phyloP scores from a whole-genome alignment of 169 alveolate genomes.

The Theileria annulata region DNA sequence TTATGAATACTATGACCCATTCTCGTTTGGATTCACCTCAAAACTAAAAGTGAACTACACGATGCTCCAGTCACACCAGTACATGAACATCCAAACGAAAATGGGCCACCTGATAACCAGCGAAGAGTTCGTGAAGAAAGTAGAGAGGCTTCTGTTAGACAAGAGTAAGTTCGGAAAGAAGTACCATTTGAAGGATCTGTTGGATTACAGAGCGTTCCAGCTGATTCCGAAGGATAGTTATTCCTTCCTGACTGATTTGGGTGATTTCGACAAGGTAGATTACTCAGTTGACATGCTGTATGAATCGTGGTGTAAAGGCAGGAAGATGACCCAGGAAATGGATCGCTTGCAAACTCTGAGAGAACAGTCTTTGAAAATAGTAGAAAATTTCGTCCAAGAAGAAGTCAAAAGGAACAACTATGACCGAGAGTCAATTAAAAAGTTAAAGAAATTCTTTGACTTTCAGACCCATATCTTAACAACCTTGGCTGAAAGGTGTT shows the following conservation, averaged over 20 bases:
- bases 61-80: neutral
- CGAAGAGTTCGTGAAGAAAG: conserved; percentile 9
- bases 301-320: conserved; percentile 10
- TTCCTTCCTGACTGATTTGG: conserved; percentile 9
- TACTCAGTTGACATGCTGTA: conserved; percentile 22
- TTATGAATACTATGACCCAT: conserved; percentile 11
- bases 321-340: conserved; percentile 3
- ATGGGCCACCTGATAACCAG: neutral
- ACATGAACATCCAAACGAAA: neutral
- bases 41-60: neutral
- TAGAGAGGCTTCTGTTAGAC: conserved; percentile 1
- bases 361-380: conserved; percentile 17
- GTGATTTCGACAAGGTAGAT: neutral
- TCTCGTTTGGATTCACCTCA: conserved; percentile 23
- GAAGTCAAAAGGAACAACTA: conserved; percentile 4
- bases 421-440: conserved; percentile 16
- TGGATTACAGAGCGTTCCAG: conserved; percentile 15
- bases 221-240: conserved; percentile 12
- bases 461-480: neutral
- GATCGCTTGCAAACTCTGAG: conserved; percentile 1
- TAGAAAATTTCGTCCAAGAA: neutral
- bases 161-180: neutral
- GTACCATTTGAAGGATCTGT: neutral
- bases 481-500: neutral
- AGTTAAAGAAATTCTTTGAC: conserved; percentile 8